These are phyloP conservation scores for Capronia americana DNA, from an alignment of 2,329 filamentous ascomycete genomes.

Conservation along the genomic window DNA sequence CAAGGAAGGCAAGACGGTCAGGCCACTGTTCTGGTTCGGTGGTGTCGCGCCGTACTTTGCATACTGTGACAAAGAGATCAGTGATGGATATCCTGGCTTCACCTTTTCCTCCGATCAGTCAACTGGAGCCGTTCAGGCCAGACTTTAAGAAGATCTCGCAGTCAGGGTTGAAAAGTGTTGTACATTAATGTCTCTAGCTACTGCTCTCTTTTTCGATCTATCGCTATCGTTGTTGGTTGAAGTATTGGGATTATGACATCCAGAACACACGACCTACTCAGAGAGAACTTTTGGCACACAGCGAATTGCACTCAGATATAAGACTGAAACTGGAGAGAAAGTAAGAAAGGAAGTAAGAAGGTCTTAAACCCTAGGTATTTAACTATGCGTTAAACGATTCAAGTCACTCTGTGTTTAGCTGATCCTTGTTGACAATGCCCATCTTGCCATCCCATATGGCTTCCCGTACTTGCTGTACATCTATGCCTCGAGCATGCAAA, in stretches of 20 bases:
- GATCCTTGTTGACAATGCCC: conserved; percentile 23
- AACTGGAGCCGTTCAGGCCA: conserved; percentile 8
- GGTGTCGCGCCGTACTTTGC: conserved; percentile 24
- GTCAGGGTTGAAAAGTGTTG: neutral
- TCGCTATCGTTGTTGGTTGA: neutral
- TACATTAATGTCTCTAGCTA: neutral
- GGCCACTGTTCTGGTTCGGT: conserved; percentile 28
- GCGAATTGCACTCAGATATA: neutral
- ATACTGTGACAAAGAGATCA: conserved; percentile 27
- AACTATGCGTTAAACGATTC: neutral
- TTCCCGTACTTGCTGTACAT: conserved; percentile 50
- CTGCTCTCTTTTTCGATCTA: neutral
- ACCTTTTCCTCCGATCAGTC: conserved; percentile 17
- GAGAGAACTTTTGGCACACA: neutral
- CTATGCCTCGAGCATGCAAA: conserved; percentile 60
- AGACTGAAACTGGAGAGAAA: neutral
- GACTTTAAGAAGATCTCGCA: neutral
- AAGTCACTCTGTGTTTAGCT: neutral
- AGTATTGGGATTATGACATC: neutral
- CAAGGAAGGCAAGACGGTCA: conserved; percentile 56
- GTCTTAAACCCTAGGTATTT: neutral
- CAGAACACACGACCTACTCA: neutral
- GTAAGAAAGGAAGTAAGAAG: neutral
- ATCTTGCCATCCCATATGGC: conserved; percentile 31
- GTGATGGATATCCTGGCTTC: conserved; percentile 23